Base-by-base conservation (phyloP, 2,329 filamentous ascomycete genomes). In the Cordyceps fumosorosea region DNA sequence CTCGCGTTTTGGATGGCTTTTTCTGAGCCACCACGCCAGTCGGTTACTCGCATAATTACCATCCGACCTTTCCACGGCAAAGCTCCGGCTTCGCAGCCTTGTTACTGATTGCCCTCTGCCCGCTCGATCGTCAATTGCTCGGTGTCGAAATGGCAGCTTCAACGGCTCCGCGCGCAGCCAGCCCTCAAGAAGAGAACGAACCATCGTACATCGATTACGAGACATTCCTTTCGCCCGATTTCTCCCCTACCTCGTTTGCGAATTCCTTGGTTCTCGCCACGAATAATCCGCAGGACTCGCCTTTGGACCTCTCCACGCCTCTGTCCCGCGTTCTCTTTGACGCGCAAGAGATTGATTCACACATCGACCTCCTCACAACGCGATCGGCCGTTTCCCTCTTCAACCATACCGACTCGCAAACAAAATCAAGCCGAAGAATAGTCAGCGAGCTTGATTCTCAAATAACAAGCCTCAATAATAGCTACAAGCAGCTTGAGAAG, bases 121-220 rank as follows among this genome's bases (percentile, higher is more conserved):
- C 42, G 18, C 37, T 5, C 12, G 16, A 50, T 22, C 24, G 16
- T 24, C 14, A 42, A 32, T 40, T 32, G 22, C 29, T 34, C n/a
- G 37, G 24, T 18, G 22, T 32, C 8, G 47, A 14, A 47, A 63
- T 60, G 62, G 50, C 56, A 8, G 16, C 62, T 29, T 37, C 60
- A 34, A 50, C 55, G 26, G 37, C 54, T 34, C 50, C 55, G 16
- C 52, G 20, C 22, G 52, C 59, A 26, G 22, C 50, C 29, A 71
- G 71, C 47, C 66, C 68, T 62, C 68, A 70, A 61, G 74, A 75
- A 26, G 77, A 80, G 62, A 81, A 84, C 51, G 87, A 89, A 63
- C 83, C 87, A 47, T 95, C 91, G 10, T 99, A 99, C 77, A 93
- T 99, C 72, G 93, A 98, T 83, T 96, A 96, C 77, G 91, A 96